Evolutionary conservation across 805 yeast species (phyloP), one percentile per base, ranked within the genome.

Genomic region (Metschnikowia arizonensis): DNA sequence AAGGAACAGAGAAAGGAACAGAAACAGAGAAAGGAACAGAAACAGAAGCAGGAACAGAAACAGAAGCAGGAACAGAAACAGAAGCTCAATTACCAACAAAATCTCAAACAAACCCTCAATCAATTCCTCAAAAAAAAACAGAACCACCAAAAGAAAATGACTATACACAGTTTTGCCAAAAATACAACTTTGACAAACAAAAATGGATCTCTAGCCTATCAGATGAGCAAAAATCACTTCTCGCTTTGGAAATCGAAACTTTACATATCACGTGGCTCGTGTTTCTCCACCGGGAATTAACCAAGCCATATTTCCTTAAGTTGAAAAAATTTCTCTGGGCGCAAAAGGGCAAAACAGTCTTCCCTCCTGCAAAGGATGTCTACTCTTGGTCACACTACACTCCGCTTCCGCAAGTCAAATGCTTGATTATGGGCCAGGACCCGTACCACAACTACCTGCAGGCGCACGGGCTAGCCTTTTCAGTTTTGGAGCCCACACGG

Each of bases 381-480:
- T 93, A 93, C 61, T 87, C 97, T 0, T 93, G 98, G 97, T 82
- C 95, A 2, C 77, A 88, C 26, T 72, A 82, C 14, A 88, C 98
- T 0, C 96, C 96, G 0, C 68, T 91, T 17, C 69, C 79, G 3
- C 62, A 76, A 3, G 85, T 89, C 15, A 82, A 81, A 57, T 93
- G 91, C 23, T 76, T 93, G 1, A 77, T 93, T 10, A 69, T 93
- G 36, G 99, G 99, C 1, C 99, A 93, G 63, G 99, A 93, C 62
- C 99, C 99, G 0, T 93, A 93, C 62, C 99, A 93, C 64, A 88
- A 89, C 62, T 65, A 65, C 55, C 85, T 86, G 61, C 99, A 93
- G 63, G 99, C 99, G 0, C 99, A 93, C 59, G 99, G 99, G 0
- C 68, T 93, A 24, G 98, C 99, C 3, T 93, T 93, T 56, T 85